Evolutionary conservation across 2,329 filamentous ascomycete species (phyloP), one percentile per base, ranked within the genome.

Genomic region (Aspergillus pseudotamarii): DNA sequence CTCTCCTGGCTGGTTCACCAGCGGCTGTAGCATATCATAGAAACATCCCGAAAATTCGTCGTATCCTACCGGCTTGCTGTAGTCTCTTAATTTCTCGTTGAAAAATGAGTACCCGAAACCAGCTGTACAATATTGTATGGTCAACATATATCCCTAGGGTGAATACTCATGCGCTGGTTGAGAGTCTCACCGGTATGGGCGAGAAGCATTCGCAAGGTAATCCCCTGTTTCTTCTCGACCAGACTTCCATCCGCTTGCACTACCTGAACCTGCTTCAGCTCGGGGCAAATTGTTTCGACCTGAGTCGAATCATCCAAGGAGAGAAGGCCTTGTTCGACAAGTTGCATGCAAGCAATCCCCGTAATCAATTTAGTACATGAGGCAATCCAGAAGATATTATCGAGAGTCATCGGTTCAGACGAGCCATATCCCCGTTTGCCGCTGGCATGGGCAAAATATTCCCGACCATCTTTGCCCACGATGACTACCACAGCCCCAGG

Each of bases 1-100:
- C 38, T 84, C 81, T 0, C 88, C 88, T 0, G 89, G 88, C 64
- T 91, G 86, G 66, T 88, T 87, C 1, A 89, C 72, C 21, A 91
- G 74, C 1, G 88, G 85, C 62, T 76, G 71, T 43, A 82, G 69
- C 51, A 89, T 77, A 26, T 86, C 86, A 43, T 80, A 79, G 19
- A 82, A 70, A 12, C 85, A 78, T 1, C 84, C 84, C 19, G 70
- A 23, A 8, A 53, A 32, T 6, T 53, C 50, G 8, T 53, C n/a
- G 30, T 32, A 53, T 2, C 50, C 50, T 19, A 36, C 14, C 19
- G 50, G 50, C 12, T 26, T 32, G 3, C 28, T 26, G 23, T 53
- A 53, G 50, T 53, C 50, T 28, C 50, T 0, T 11, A 53, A 3
- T 0, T 34, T 34, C 11, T 53, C 50, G 19, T 34, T n/a, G 30